Percentiles rank a stretch among this genome's conserved stretches.
These are phyloP conservation scores for Hypoxylon intermedium DNA, from an alignment of 495 filamentous ascomycete genomes.

Conservation along the genomic window DNA sequence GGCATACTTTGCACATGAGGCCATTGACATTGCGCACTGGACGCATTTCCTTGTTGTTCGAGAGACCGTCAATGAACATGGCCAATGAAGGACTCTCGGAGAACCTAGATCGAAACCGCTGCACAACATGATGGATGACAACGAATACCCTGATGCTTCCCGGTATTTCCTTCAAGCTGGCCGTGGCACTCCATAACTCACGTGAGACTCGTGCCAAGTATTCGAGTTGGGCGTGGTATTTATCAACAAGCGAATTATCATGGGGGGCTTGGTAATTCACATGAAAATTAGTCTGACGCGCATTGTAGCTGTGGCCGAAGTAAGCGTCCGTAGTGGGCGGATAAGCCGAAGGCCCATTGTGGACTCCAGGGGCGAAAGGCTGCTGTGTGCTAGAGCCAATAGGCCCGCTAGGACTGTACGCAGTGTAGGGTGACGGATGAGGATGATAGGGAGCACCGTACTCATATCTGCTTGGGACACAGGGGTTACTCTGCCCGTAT, in stretches of 20 bases:
- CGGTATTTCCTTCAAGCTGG: constrained; percentile 67
- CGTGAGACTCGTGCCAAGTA: constrained; percentile 64
- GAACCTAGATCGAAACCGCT: constrained; percentile 62
- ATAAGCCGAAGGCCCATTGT: constrained; percentile 20
- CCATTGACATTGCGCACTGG: constrained; percentile 71
- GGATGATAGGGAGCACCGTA: constrained; percentile 43
- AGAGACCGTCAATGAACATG: constrained; percentile 72
- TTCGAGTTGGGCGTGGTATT: constrained; percentile 62
- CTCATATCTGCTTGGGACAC: constrained; percentile 39
- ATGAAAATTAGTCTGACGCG: constrained; percentile 31
- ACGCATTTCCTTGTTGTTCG: constrained; percentile 68
- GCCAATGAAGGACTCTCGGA: constrained; percentile 60
- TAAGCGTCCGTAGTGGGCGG: constrained; percentile 9
- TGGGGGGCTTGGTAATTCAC: constrained; percentile 21
- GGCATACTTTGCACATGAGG: constrained; percentile 69
- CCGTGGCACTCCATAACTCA: constrained; percentile 67
- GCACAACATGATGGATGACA: constrained; percentile 66
- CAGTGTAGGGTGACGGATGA: constrained; percentile 35
- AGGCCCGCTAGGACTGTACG: constrained; percentile 36
- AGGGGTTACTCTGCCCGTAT: constrained; percentile 12
- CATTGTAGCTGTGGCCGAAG: constrained; percentile 40
- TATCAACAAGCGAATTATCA: constrained; percentile 38
- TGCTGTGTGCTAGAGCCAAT: background rate
- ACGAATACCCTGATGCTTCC: constrained; percentile 67
- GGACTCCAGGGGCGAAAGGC: constrained; percentile 17